Conservation (phyloP, 2,329 filamentous ascomycete species). For the Penicillium sp. region DNA sequence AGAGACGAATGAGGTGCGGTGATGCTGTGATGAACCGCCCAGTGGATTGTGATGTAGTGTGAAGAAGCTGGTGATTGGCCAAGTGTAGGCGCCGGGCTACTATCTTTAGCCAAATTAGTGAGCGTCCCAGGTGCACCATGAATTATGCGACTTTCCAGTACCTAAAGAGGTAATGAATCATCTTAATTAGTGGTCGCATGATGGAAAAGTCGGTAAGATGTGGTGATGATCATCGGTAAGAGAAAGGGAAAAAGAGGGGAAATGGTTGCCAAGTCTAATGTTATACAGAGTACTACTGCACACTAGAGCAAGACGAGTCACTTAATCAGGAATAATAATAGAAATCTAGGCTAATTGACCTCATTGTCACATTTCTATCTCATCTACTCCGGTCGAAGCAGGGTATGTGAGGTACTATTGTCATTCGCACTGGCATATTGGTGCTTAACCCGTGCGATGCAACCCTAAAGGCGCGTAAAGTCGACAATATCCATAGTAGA, state of each 20-base stretch:
- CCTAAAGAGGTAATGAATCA: background rate
- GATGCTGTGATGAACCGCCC: conserved; percentile 26
- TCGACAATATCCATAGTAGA: background rate
- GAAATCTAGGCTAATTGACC: conserved; percentile 9
- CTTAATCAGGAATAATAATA: background rate
- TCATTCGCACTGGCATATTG: background rate
- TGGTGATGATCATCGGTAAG: background rate
- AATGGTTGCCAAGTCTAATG: background rate
- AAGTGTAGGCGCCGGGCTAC: conserved; percentile 29
- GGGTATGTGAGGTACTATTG: background rate
- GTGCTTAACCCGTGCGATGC: background rate
- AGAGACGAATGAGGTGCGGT: conserved; percentile 13
- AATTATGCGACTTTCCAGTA: conserved; percentile 14
- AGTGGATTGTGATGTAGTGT: conserved; percentile 9
- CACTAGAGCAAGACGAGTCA: conserved; percentile 1
- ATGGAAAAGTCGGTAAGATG: background rate
- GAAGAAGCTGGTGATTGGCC: conserved; percentile 24
- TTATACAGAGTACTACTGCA: background rate
- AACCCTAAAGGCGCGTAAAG: conserved; percentile 4
- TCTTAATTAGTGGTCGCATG: background rate
- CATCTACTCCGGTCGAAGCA: background rate
- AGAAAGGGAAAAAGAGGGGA: background rate
- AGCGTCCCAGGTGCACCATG: conserved; percentile 8
- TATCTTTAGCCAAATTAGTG: conserved; percentile 32
- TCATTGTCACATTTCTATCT: background rate